These are phyloP conservation scores for Eutrema japonicum DNA, from an alignment of 345 rosid species.

Conservation along the genomic window DNA sequence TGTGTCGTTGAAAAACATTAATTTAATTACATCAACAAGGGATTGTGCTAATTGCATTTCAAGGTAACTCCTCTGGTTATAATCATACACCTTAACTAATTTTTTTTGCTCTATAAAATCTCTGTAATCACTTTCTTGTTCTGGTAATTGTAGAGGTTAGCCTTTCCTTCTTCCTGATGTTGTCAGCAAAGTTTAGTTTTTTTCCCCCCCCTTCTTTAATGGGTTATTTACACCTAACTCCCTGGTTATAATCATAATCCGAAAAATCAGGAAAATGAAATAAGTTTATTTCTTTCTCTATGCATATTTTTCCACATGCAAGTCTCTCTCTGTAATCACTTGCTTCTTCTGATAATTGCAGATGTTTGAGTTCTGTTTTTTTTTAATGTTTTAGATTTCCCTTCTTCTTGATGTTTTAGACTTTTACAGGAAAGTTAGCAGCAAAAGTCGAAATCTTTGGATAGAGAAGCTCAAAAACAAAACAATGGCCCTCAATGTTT, in stretches of 20 bases:
- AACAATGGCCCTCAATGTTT: constrained; percentile 52
- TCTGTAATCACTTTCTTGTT: constrained; percentile 21
- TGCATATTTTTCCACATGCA: constrained; percentile 26
- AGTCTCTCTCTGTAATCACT: constrained; percentile 28
- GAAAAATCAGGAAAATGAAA: neutral
- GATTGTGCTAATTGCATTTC: constrained; percentile 4
- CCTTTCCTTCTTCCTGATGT: constrained; percentile 2
- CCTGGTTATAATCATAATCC: constrained; percentile 11
- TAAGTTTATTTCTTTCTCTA: constrained; percentile 26
- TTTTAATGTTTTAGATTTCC: constrained; percentile 2
- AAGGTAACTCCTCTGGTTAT: neutral
- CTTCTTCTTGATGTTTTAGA: constrained; percentile 4
- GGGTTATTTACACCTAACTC: constrained; percentile 17
- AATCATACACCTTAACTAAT: neutral
- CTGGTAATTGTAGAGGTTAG: constrained; percentile 13
- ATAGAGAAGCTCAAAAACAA: constrained; percentile 25
- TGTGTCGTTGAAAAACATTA: constrained; percentile 1
- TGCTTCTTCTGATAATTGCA: constrained; percentile 35
- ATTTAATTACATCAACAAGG: constrained; percentile 9
- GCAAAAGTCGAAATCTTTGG: constrained; percentile 26
- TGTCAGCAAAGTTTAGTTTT: constrained; percentile 4
- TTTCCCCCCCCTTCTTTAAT: neutral
- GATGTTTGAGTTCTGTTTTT: constrained; percentile 23
- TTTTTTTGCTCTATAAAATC: neutral
- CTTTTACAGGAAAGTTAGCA: constrained; percentile 15